Conservation (phyloP, 2,329 filamentous ascomycete species). For the Boeremia exigua region DNA sequence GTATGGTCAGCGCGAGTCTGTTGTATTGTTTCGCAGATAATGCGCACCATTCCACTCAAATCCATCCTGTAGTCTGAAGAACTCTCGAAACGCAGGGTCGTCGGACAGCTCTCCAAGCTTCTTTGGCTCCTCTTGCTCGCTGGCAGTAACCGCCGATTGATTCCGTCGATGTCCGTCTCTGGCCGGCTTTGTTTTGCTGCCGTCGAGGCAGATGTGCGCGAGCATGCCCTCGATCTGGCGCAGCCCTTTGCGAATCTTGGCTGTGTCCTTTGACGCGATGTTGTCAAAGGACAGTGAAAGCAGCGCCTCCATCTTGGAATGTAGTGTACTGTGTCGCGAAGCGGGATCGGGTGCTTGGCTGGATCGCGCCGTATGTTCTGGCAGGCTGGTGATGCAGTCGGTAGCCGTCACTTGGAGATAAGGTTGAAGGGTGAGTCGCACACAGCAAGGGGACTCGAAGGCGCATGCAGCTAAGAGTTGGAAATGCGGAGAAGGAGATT, state of each 20-base stretch:
- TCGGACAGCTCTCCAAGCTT: conserved; percentile 72
- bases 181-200: conserved; percentile 40
- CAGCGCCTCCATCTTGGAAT: conserved; percentile 78
- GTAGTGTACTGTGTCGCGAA: conserved; percentile 8
- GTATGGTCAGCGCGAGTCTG: neutral
- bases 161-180: conserved; percentile 45
- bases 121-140: conserved; percentile 45
- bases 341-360: conserved; percentile 6
- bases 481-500: conserved; percentile 33
- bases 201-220: conserved; percentile 88
- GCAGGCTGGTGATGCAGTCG: conserved; percentile 9
- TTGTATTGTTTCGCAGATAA: neutral
- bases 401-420: conserved; percentile 3
- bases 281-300: conserved; percentile 95
- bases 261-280: conserved; percentile 87
- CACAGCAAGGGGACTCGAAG: conserved; percentile 21
- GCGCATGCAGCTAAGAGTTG: conserved; percentile 34
- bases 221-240: conserved; percentile 93
- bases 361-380: neutral
- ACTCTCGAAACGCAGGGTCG: conserved; percentile 91
- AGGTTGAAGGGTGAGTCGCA: conserved; percentile 8
- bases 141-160: conserved; percentile 45
- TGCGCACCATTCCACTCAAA: conserved; percentile 89
- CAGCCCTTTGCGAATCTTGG: conserved; percentile 90
- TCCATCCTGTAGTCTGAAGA: conserved; percentile 94